Conservation (phyloP, 495 filamentous ascomycete species). For the Sabuloglossum arenarium region DNA sequence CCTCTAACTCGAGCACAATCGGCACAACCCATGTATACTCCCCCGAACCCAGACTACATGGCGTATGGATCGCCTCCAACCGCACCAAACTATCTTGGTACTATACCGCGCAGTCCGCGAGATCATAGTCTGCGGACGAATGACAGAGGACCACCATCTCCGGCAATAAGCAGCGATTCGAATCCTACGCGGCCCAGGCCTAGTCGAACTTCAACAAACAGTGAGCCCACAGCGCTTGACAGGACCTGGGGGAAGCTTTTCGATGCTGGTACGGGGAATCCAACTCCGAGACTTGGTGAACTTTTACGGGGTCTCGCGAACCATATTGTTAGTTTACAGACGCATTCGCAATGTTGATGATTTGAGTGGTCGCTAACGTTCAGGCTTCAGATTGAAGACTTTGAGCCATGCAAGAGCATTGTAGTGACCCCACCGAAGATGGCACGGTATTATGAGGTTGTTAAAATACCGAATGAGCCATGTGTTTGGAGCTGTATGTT, state of each 20-base stretch:
- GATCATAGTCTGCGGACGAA: neutral
- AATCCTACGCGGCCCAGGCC: neutral
- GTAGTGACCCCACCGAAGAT: constrained; percentile 73
- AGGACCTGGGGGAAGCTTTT: constrained; percentile 63
- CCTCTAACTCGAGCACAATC: neutral
- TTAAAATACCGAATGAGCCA: constrained; percentile 36
- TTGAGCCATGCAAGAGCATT: constrained; percentile 46
- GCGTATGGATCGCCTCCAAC: neutral
- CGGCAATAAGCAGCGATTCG: neutral
- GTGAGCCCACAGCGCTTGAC: constrained; percentile 38
- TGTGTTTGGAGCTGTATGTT: constrained; percentile 32
- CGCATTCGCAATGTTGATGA: neutral
- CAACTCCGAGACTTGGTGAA: constrained; percentile 45
- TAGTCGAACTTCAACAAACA: constrained; percentile 17
- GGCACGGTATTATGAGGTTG: constrained; percentile 51
- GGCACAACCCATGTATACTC: neutral
- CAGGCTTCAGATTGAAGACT: constrained; percentile 48
- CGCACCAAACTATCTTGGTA: neutral
- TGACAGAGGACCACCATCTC: neutral
- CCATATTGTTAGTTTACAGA: constrained; percentile 41
- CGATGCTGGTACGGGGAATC: constrained; percentile 38
- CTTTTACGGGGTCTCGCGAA: constrained; percentile 59
- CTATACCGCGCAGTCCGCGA: neutral
- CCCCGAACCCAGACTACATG: neutral
- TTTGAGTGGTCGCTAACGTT: neutral